Evolutionary conservation across 805 yeast species (phyloP).

Genomic region (Ogataea nitratoaversa): DNA sequence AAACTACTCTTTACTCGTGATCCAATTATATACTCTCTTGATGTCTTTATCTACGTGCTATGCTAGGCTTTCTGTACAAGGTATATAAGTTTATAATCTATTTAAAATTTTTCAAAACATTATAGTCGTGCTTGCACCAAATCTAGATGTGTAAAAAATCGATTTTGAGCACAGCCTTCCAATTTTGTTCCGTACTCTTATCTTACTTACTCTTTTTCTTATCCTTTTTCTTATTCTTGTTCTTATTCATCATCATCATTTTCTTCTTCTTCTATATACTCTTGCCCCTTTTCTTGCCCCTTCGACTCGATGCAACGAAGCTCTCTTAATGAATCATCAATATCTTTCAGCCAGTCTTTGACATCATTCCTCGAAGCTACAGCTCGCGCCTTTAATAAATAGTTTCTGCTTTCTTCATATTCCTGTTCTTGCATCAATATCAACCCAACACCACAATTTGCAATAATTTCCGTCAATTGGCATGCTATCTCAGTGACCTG

Average conservation of each 20-base stretch:
- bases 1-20: too few relatives aligned
- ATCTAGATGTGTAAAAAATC: too few relatives aligned
- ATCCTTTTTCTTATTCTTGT: too few relatives aligned
- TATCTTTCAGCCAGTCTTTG: slow-evolving; percentile 14
- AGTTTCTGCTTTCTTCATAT: slow-evolving; percentile 10
- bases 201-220: too few relatives aligned
- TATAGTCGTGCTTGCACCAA: neutral
- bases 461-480: slow-evolving; percentile 15
- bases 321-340: slow-evolving; percentile 5
- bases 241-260: too few relatives aligned
- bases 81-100: neutral
- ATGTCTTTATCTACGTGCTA: too few relatives aligned
- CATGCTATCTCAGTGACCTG: slow-evolving; percentile 12
- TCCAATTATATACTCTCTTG: too few relatives aligned
- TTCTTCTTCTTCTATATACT: too few relatives aligned
- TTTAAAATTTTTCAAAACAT: neutral
- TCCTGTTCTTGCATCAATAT: slow-evolving; percentile 8
- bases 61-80: neutral
- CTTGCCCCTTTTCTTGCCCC: too few relatives aligned
- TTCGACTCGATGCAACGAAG: neutral
- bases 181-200: too few relatives aligned
- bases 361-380: slow-evolving; percentile 15
- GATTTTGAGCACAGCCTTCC: too few relatives aligned
- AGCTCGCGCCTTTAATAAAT: slow-evolving; percentile 14
- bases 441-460: slow-evolving; percentile 16